phyloP scores from a whole-genome alignment of 176 grass and related monocot genomes.

The Oryza nivara region DNA sequence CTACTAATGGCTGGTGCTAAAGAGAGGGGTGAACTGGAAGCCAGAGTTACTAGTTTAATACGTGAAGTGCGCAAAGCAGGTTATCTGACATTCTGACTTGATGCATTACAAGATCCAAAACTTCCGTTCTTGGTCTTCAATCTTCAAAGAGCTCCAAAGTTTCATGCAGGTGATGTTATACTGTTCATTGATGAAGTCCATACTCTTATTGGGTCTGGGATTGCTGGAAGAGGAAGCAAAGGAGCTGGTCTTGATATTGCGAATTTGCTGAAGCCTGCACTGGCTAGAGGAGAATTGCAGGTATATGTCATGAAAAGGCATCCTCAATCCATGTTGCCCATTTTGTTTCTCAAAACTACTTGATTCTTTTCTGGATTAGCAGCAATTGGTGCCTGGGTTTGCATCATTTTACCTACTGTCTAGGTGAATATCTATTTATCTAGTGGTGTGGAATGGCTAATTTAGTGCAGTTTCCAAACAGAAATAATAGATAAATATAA shows the following conservation, averaged over 20 bases:
- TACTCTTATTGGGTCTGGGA: constrained; percentile 90
- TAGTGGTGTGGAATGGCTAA: not conserved
- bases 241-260: constrained; percentile 97
- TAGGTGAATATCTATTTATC: not conserved
- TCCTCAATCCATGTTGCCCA: not conserved
- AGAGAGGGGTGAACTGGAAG: constrained; percentile 92
- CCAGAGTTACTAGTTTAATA: constrained; percentile 87
- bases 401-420: constrained; percentile 1
- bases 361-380: not conserved
- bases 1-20: constrained; percentile 96
- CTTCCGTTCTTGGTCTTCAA: constrained; percentile 2
- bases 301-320: constrained; percentile 45
- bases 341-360: constrained; percentile 11
- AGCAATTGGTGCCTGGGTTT: constrained; percentile 9
- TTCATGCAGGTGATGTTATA: constrained; percentile 77
- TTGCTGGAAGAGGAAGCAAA: constrained; percentile 92
- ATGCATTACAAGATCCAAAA: not conserved
- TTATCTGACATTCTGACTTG: constrained; percentile 37
- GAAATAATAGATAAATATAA: not conserved
- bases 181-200: constrained; percentile 95
- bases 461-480: not conserved
- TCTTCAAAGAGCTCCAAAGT: constrained; percentile 28
- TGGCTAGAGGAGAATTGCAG: constrained; percentile 93
- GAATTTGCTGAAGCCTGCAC: constrained; percentile 94
- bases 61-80: constrained; percentile 92